Evolutionary conservation across 106 monocot genomes (phyloP), one percentile per base, ranked within the genome.

Genomic region (Platanthera zijinensis): DNA sequence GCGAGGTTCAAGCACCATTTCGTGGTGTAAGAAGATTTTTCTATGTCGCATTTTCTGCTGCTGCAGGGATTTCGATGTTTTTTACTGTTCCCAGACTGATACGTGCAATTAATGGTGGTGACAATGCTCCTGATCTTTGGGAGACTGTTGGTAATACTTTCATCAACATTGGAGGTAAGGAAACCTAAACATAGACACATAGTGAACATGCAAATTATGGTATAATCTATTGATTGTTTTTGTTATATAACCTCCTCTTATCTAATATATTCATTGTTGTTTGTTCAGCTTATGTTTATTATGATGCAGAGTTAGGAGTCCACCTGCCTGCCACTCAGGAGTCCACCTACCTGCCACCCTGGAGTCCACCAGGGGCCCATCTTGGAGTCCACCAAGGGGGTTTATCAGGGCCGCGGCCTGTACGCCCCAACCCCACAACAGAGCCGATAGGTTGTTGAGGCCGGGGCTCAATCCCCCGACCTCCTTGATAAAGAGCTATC

Each of bases 1-100:
- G 96, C 85, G 96, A 97, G 85, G 96, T 97, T 80, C 93, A 91
- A 78, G 93, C 96, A 77, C 96, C 96, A 84, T 97, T 97, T 89
- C 93, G 96, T 75, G 93, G 96, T 78, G 89, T 97, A 64, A 87
- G 96, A 79, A 93, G 91, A 83, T 97, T 97, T 84, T 97, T 97
- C 72, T 97, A 97, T 84, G 86, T 94, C 21, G 96, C 96, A 71
- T 74, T 97, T 74, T 78, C 87, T 57, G 90, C 86, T 30, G 96
- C 93, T 68, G 96, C 96, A 71, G 96, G 96, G 63, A 97, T 97
- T 79, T 91, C 96, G 19, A 82, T 76, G 13, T 87, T 97, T 51
- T 97, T 97, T 71, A 97, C 89, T 28, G 61, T 94, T 76, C 96
- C 96, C 21, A 91, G 96, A 81, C 87, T 97, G 48, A 75, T 97